These are phyloP conservation scores for Exophiala calicioides DNA, from an alignment of 2,329 filamentous ascomycete species.

Conservation along the genomic window DNA sequence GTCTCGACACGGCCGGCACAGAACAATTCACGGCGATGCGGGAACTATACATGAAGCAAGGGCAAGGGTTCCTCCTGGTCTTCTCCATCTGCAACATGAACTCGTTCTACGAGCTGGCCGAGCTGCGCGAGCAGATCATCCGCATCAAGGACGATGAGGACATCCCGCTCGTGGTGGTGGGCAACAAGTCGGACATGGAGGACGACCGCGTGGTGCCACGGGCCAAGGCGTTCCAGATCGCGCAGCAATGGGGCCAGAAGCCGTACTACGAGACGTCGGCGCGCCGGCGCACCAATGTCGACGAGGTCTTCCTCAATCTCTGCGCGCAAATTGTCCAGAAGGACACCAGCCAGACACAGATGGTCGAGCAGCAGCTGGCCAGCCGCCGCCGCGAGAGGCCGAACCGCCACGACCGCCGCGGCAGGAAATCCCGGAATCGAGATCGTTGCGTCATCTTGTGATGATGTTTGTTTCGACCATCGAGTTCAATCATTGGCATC, in stretches of 20 bases:
- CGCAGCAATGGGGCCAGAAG: conserved; percentile 81
- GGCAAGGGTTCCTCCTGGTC: conserved; percentile 86
- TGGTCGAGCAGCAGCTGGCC: conserved; percentile 36
- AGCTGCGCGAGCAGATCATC: conserved; percentile 83
- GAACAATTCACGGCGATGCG: conserved; percentile 74
- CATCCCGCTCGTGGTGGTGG: conserved; percentile 84
- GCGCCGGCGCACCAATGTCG: conserved; percentile 79
- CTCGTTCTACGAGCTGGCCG: conserved; percentile 78
- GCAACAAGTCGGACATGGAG: conserved; percentile 88
- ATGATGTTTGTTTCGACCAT: too few relatives aligned
- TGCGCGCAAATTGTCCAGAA: conserved; percentile 80
- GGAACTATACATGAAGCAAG: conserved; percentile 90
- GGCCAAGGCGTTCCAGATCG: conserved; percentile 77
- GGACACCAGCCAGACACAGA: conserved; percentile 51
- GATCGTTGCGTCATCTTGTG: conserved; percentile 37
- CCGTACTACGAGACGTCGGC: conserved; percentile 92
- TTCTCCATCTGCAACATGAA: conserved; percentile 87
- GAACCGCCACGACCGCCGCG: conserved; percentile 39
- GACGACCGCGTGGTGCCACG: conserved; percentile 78
- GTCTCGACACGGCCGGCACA: conserved; percentile 85
- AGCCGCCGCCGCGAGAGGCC: conserved; percentile 40
- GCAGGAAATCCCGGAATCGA: conserved; percentile 35
- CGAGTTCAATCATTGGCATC: too few relatives aligned
- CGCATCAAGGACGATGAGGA: conserved; percentile 87
- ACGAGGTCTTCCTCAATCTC: conserved; percentile 84